Conservation (phyloP, 495 filamentous ascomycete species). For the Thozetella sp. region DNA sequence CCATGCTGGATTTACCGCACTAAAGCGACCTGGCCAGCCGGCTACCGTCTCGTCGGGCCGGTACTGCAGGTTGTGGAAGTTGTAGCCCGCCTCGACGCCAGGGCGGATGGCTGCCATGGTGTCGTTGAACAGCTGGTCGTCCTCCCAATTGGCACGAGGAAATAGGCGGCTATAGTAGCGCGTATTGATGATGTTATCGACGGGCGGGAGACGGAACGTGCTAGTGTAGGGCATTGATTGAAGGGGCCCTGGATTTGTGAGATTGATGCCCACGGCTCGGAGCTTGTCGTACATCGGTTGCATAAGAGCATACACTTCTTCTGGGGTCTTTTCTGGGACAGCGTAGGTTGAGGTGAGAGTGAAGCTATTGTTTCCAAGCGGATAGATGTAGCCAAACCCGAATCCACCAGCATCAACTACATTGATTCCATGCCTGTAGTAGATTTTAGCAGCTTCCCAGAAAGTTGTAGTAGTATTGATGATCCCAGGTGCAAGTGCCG, state of each 20-base stretch:
- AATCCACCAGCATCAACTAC: constrained; percentile 39
- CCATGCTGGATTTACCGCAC: constrained; percentile 57
- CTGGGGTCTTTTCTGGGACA: constrained; percentile 25
- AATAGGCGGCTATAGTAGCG: constrained; percentile 54
- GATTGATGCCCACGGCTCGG: constrained; percentile 21
- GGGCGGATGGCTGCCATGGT: constrained; percentile 44
- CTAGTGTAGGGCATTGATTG: constrained; percentile 19
- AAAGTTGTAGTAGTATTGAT: constrained; percentile 28
- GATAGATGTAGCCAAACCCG: constrained; percentile 43
- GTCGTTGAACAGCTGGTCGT: constrained; percentile 41
- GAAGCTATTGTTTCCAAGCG: constrained; percentile 29
- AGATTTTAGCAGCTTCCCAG: constrained; percentile 44
- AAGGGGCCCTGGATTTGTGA: constrained; percentile 22
- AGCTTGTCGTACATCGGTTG: constrained; percentile 45
- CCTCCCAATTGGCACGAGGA: constrained; percentile 47
- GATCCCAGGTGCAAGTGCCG: too few species aligned
- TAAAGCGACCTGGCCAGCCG: constrained; percentile 38
- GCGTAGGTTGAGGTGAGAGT: constrained; percentile 28
- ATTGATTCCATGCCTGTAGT: constrained; percentile 37
- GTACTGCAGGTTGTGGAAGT: constrained; percentile 46
- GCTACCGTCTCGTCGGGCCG: constrained; percentile 25
- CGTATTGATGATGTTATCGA: constrained; percentile 25
- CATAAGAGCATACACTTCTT: constrained; percentile 35
- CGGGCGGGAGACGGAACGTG: constrained; percentile 4
- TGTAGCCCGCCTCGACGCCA: constrained; percentile 43